These are phyloP conservation scores for Tremella mesenterica DNA, from an alignment of 768 basidiomycete genomes.

Conservation along the genomic window DNA sequence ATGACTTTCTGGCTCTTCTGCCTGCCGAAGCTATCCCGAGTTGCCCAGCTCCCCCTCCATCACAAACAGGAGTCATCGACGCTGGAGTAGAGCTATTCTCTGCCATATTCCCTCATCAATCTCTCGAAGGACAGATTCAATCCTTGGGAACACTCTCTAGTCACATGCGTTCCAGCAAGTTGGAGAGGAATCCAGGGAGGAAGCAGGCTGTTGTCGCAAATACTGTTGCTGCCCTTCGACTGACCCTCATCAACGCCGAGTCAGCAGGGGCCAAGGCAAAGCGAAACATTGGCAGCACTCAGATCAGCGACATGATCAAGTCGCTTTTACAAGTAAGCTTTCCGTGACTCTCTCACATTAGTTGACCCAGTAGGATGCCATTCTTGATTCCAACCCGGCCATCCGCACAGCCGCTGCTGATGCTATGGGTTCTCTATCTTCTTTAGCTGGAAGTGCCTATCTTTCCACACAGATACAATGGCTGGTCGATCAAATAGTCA, in stretches of 20 bases:
- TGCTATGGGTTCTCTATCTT: conserved; percentile 76
- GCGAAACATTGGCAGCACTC: conserved; percentile 29
- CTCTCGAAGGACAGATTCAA: conserved; percentile 48
- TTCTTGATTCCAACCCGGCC: conserved; percentile 69
- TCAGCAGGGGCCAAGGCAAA: conserved; percentile 23
- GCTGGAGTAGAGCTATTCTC: conserved; percentile 81
- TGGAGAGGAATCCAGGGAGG: conserved; percentile 79
- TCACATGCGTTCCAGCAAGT: conserved; percentile 59
- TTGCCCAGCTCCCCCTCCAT: conserved; percentile 58
- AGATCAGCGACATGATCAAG: conserved; percentile 46
- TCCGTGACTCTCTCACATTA: not conserved
- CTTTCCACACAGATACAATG: conserved; percentile 78
- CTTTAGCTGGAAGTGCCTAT: conserved; percentile 71
- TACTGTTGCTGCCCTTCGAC: conserved; percentile 62
- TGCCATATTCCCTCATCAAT: conserved; percentile 68
- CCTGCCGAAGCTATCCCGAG: conserved; percentile 23
- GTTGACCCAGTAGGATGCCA: conserved; percentile 53
- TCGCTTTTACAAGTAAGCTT: conserved; percentile 64
- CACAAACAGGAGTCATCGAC: conserved; percentile 75
- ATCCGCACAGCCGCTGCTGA: conserved; percentile 75
- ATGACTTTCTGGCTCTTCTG: conserved; percentile 70
- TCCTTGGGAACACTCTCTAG: conserved; percentile 42
- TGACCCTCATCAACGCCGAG: conserved; percentile 51
- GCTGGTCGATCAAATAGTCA: conserved; percentile 86
- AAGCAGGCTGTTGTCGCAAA: conserved; percentile 78